Evolutionary conservation across 1,284 basidiomycete species (phyloP), one percentile per base, ranked within the genome.

Genomic region (Xerocomus amazonicus): DNA sequence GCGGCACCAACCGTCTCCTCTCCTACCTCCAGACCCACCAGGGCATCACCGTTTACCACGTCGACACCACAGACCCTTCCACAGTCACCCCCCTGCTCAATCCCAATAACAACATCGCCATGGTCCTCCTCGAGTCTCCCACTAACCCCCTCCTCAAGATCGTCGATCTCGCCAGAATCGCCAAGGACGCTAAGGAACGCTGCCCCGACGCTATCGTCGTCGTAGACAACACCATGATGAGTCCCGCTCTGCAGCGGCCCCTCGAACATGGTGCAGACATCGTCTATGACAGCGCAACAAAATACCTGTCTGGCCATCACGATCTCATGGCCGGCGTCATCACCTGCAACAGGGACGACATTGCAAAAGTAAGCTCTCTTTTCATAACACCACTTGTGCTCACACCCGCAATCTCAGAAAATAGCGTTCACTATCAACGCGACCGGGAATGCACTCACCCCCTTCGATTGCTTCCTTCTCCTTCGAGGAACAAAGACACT

Each of bases 151-250:
- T 99, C 32, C 81, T 99, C 58, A 97, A 98, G 73, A 91, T 99
- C 55, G 91, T 87, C 38, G 97, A 99, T 70, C 78, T 99, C 50
- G 86, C 86, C 9, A 76, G 76, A 26, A 92, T 97, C 58, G 84
- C 86, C 54, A 78, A 80, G 45, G 77, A 89, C 57, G 90, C 96
- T 56, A 92, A 94, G 65, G 82, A 85, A 58, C 79, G 81, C 38
- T 84, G 88, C 16, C 89, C 90, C 14, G 78, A 88, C 59, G 93
- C 93, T 1, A 67, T 96, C 59, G 75, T 97, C 54, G 91, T 97
- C 28, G 92, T 95, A 23, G 97, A 99, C 72, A 99, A 99, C 71
- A 99, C 97, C 56, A 99, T 99, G 97, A 97, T 99, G 95, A 97
- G 94, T 63, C 97, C 97, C 9, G 99, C 98, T 71, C 79, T 99